Base-by-base conservation (phyloP, 352 stramenopile genomes). In the Globisporangium echinulatum region DNA sequence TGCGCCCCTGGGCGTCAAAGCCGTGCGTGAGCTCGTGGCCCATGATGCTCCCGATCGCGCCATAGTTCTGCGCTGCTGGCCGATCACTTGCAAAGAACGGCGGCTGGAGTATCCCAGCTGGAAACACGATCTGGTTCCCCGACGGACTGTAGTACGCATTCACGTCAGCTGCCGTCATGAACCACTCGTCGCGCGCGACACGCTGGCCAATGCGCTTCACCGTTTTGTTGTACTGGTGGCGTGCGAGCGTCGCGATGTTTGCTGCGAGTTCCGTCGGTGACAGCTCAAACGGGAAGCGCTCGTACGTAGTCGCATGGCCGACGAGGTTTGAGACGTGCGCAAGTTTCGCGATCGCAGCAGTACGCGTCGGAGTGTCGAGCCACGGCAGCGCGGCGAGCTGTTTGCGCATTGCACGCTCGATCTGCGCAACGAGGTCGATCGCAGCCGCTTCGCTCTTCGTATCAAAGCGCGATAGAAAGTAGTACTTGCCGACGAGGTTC, bases 21-120 rank as follows among this genome's bases (percentile, higher is more conserved):
- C 92, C 94, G 64, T 98, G 96, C 3, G 92, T 98, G 70, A 98
- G 93, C 68, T 98, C 96, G 63, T 98, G 94, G 5, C 92, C 96
- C 52, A 98, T 96, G 50, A 98, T 77, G 10, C 81, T 89, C 14
- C 94, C 92, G 62, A 98, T 98, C 2, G 79, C 83, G 13, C 96
- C 96, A 66, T 95, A 98, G 60, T 98, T 98, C 3, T 94, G 87
- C 9, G 91, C 87, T 40, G 91, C 73, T 46, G 97, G 89, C 0
- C 70, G 71, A 37, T 79, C 69, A 19, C 74, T 75, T 49, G 91
- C 71, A 59, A 98, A 98, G 58, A 98, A 98, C 6, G 96, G 96
- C 51, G 92, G 77, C 67, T 98, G 94, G 13, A 98, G 62, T 58
- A 98, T 98, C 1, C 92, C 96, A 4, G 96, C 96, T 4, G 96